phyloP scores from a whole-genome alignment of 805 yeast species.

The Starmerella sp. region DNA sequence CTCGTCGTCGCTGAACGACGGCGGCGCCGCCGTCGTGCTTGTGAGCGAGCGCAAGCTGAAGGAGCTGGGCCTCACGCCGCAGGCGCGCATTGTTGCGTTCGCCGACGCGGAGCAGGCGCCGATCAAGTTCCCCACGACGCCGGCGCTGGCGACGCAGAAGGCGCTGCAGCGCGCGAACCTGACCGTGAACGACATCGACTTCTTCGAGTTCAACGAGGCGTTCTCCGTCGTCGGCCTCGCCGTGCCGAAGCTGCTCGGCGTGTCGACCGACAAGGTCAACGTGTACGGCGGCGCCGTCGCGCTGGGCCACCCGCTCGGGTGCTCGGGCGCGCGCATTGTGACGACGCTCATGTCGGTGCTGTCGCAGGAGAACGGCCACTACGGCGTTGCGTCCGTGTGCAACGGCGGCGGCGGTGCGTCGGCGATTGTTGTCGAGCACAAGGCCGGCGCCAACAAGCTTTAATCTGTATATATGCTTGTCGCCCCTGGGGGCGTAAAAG shows the following conservation, averaged over 20 bases:
- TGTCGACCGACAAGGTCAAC: conserved; percentile 61
- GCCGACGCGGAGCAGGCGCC: conserved; percentile 98
- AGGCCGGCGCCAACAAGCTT: conserved; percentile 20
- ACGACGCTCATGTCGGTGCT: conserved; percentile 76
- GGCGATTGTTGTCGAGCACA: conserved; percentile 72
- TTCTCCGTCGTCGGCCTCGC: conserved; percentile 95
- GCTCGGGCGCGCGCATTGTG: conserved; percentile 90
- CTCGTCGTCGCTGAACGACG: conserved; percentile 93
- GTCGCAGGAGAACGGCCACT: conserved; percentile 70
- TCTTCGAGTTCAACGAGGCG: conserved; percentile 94
- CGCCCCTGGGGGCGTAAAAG: neutral
- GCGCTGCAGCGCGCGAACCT: conserved; percentile 81
- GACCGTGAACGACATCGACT: conserved; percentile 59
- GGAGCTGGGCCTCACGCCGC: conserved; percentile 77
- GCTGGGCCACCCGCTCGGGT: conserved; percentile 89
- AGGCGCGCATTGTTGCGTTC: conserved; percentile 86
- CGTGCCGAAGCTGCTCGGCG: conserved; percentile 53
- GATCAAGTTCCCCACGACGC: conserved; percentile 90
- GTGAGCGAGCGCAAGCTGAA: conserved; percentile 75
- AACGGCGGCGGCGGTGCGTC: conserved; percentile 99
- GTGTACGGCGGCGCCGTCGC: conserved; percentile 97
- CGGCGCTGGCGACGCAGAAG: conserved; percentile 89
- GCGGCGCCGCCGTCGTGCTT: conserved; percentile 89
- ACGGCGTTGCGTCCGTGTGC: conserved; percentile 94
- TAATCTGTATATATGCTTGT: conserved; percentile 19